phyloP scores from a whole-genome alignment of 139 green algal genomes.

The Chlamydomonas urium region DNA sequence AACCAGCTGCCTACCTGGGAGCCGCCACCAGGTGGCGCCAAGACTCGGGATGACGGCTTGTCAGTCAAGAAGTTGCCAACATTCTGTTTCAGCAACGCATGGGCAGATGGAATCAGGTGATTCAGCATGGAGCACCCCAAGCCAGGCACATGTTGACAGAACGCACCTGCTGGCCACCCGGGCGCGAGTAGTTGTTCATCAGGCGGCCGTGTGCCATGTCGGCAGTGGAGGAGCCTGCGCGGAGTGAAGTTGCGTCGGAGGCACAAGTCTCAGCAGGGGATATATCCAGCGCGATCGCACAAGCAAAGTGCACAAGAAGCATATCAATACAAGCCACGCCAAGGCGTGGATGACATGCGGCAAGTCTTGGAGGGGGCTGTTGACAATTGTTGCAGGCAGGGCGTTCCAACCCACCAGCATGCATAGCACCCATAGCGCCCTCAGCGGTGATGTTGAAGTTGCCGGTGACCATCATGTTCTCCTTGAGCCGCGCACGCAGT shows the following conservation, averaged over 20 bases:
- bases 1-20: too few species aligned
- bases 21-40: constrained; percentile 67
- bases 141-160: neutral
- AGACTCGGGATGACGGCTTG: constrained; percentile 54
- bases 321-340: neutral
- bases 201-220: constrained; percentile 1
- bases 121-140: neutral
- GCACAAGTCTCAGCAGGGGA: neutral
- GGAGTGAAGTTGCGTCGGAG: neutral
- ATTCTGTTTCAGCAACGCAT: constrained; percentile 16
- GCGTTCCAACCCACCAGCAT: neutral
- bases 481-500: constrained; percentile 1
- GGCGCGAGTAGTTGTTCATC: constrained; percentile 11
- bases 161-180: constrained; percentile 2
- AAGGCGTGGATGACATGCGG: neutral
- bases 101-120: neutral
- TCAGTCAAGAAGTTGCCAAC: constrained; percentile 49
- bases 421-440: neutral
- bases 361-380: neutral
- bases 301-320: neutral
- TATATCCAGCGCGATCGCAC: neutral
- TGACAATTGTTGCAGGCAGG: neutral
- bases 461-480: constrained; percentile 11
- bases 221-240: neutral
- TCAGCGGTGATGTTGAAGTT: neutral